Evolutionary conservation across 345 rosid genomes (phyloP).

Genomic region (Murraya koenigii): DNA sequence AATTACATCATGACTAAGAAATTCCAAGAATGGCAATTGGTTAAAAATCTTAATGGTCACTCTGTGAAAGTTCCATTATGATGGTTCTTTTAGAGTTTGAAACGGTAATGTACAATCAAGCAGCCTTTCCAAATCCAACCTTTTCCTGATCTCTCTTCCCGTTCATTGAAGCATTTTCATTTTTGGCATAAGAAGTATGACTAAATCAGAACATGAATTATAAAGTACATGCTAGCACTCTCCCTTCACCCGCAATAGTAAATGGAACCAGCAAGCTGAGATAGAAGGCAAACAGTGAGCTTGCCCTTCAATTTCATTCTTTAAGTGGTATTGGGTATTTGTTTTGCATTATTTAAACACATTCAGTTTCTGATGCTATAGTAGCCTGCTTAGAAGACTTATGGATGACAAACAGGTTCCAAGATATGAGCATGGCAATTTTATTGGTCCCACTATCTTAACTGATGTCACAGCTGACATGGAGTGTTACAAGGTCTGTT

Average conservation of each 20-base stretch:
- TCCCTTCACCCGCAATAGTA: not conserved
- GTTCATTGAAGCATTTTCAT: not conserved
- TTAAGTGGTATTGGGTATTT: not conserved
- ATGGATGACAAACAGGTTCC: constrained; percentile 64
- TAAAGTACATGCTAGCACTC: not conserved
- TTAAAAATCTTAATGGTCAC: not conserved
- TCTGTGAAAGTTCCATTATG: not conserved
- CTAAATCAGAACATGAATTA: not conserved
- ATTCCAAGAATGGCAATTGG: not conserved
- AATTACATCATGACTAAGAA: not conserved
- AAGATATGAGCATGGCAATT: constrained; percentile 86
- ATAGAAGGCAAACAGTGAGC: not conserved
- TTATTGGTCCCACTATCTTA: constrained; percentile 90
- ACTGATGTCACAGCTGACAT: constrained; percentile 81
- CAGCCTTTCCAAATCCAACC: not conserved
- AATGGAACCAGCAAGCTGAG: not conserved
- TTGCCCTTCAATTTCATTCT: not conserved
- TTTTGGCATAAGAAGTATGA: not conserved
- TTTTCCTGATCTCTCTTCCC: not conserved
- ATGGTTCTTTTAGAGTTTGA: not conserved
- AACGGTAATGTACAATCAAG: not conserved
- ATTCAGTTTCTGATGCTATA: not conserved
- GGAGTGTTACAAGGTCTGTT: constrained; percentile 93
- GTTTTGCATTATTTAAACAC: not conserved
- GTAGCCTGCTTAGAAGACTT: not conserved